A percentile compares a stretch with the other conserved stretches of the same genome.
Conservation (phyloP, 2,329 filamentous ascomycete genomes). For the Cladosporium velox region DNA sequence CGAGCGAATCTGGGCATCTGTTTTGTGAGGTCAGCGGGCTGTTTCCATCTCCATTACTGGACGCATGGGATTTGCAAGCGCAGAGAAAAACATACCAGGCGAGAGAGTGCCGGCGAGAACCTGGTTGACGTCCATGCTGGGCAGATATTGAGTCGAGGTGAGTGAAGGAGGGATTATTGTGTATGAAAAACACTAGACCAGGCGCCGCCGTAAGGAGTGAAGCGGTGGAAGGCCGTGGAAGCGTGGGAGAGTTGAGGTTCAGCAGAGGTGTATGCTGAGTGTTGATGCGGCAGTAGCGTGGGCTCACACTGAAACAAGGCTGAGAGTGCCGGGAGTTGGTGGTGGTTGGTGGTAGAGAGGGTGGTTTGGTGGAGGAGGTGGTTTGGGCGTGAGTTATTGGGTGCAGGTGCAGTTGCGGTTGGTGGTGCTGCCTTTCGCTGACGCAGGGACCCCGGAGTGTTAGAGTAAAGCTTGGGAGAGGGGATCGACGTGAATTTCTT, state of each 20-base stretch:
- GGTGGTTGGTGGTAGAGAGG: neutral
- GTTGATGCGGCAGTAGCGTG: neutral
- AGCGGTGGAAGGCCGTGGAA: conserved; percentile 2
- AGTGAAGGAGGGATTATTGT: neutral
- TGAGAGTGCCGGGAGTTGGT: conserved; percentile 10
- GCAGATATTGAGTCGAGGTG: conserved; percentile 8
- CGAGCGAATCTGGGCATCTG: conserved; percentile 87
- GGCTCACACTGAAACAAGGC: conserved; percentile 4
- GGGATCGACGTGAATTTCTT: neutral
- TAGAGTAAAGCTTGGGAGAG: conserved; percentile 10
- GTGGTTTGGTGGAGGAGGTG: neutral
- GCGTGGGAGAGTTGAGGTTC: neutral
- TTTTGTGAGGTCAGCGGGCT: conserved; percentile 31
- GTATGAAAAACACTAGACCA: conserved; percentile 8
- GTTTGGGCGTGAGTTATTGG: neutral
- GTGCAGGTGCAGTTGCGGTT: conserved; percentile 8
- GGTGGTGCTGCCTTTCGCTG: conserved; percentile 14
- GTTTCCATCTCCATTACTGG: neutral
- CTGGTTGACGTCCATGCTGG: conserved; percentile 93
- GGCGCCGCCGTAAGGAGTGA: conserved; percentile 20
- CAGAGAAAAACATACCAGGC: conserved; percentile 65
- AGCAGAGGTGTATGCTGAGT: neutral
- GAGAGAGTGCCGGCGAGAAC: conserved; percentile 97
- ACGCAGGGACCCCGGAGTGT: conserved; percentile 11
- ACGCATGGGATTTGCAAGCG: neutral